Conservation (phyloP, 1,284 basidiomycete genomes). For the Leccinum holopus region DNA sequence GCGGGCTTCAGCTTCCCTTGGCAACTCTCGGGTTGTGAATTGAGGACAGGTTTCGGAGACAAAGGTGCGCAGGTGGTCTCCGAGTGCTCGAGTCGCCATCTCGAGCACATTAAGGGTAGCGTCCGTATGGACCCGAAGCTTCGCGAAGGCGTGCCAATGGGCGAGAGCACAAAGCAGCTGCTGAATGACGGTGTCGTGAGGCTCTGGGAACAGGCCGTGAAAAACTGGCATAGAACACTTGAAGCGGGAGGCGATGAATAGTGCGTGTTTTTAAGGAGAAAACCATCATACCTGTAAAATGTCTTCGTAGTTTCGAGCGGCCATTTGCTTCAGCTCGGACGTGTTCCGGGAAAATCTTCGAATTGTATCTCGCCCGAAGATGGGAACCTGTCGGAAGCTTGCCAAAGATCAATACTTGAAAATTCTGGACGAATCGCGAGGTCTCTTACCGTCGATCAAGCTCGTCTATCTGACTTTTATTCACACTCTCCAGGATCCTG, state of each 20-base stretch:
- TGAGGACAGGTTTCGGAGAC: no score
- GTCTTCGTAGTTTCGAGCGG: not conserved
- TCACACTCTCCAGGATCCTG: not conserved
- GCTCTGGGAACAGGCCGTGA: no score
- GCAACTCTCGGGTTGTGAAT: no score
- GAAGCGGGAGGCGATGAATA: not conserved
- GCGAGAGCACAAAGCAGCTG: no score
- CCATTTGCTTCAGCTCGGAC: not conserved
- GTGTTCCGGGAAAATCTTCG: not conserved
- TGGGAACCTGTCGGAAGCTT: not conserved
- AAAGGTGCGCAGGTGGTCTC: no score
- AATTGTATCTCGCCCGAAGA: not conserved
- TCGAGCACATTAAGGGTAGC: no score
- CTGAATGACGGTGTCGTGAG: no score
- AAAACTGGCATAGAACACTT: conserved; percentile 1
- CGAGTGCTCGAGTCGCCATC: no score
- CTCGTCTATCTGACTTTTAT: not conserved
- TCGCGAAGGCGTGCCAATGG: no score
- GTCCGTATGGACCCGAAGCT: no score
- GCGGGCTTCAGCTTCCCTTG: no score
- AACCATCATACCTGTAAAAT: not conserved
- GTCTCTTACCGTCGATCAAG: not conserved
- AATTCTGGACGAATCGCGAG: not conserved
- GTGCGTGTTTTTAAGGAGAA: not conserved
- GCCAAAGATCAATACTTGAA: not conserved